Base-by-base conservation (phyloP, 768 basidiomycete genomes). In the Termitomyces sp. region DNA sequence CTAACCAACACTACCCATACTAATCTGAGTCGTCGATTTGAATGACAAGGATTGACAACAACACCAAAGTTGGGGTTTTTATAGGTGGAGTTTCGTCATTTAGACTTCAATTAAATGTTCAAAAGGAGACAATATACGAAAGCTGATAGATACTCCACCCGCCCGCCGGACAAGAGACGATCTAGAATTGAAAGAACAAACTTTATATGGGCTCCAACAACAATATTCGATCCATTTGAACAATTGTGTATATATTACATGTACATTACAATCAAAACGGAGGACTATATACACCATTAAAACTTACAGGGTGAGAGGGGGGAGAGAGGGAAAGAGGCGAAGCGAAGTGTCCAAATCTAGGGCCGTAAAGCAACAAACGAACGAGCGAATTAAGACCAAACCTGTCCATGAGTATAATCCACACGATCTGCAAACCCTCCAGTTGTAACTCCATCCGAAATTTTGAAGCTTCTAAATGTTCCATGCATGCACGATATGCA, bases 191-290 rank as follows among this genome's bases (percentile, higher is more conserved):
- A 20, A 41, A 3, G 16, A 11, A 11, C 10, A 5, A 11, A 43
- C 4, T 10, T 22, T 43, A 10, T 43, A 10, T 28, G 18, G 30
- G n/a, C 46, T 10, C n/a, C 26, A 8, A 3, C 3, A 30, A 2
- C 30, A 26, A 1, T 13, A 11, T 40, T 40, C 44, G 8, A 41
- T 52, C 30, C 13, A 43, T 32, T n/a, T 44, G 24, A 20, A 50
- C 32, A 54, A 38, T 24, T 28, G n/a, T 4, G 38, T 53, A 60
- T 47, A 58, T 58, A 13, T 13, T 49, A 49, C 32, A 52, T 35
- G 43, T 64, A 60, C 55, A 60, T 26, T 62, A 57, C 59, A 65
- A 65, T 62, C 52, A 60, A 50, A 64, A 64, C 57, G 55, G 47
- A 35, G 49, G 52, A 50, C 43, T 56, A 60, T 54, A 62, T 59